Base-by-base conservation (phyloP, 495 filamentous ascomycete genomes). In the Paragyromitra xinjiangensis region DNA sequence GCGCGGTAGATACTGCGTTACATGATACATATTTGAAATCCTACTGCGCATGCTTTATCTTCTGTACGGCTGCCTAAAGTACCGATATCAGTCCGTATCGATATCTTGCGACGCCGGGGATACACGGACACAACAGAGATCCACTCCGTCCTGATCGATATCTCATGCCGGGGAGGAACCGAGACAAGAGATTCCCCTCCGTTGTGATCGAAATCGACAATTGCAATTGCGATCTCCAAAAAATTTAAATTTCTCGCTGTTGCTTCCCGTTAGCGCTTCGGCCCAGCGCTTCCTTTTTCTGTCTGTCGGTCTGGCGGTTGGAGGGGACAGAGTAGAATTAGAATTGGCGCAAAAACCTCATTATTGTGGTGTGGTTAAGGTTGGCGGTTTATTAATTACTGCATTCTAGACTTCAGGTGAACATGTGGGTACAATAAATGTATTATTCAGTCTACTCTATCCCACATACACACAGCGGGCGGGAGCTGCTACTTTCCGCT, bases 191-290 rank as follows among this genome's bases (percentile, higher is more conserved):
- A 74, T 68, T 61, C 26, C 26, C 53, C 40, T n/a, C 29, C 34
- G 56, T 55, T 56, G 66, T 22, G 68, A 71, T 75, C 73, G 73
- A 40, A 76, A 76, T 76, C 58, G 39, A 42, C 14, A 73, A 73
- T 65, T 50, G 14, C 34, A 71, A 76, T 64, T 76, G 50, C 59
- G 73, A 76, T 76, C 73, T 76, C 9, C 5, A 61, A 50, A 29
- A 34, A n/a, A 53, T 22, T 51, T 16, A 12, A 22, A n/a, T 39
- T 56, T 24, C 22, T 51, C 16, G 16, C 34, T 45, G 34, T 16
- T 56, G 19, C 12, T 29, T 14, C 29, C 1, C 24, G 12, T 9
- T 40, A 6, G 64, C 53, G 58, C 68, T 64, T 71, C 26, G 40
- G 67, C 24, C 29, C 11, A 42, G 42, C 63, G 40, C 22, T 24